Percentiles rank a stretch among this genome's conserved stretches.
Conservation (phyloP, 345 rosid genomes). For the Syzygium oleosum region DNA sequence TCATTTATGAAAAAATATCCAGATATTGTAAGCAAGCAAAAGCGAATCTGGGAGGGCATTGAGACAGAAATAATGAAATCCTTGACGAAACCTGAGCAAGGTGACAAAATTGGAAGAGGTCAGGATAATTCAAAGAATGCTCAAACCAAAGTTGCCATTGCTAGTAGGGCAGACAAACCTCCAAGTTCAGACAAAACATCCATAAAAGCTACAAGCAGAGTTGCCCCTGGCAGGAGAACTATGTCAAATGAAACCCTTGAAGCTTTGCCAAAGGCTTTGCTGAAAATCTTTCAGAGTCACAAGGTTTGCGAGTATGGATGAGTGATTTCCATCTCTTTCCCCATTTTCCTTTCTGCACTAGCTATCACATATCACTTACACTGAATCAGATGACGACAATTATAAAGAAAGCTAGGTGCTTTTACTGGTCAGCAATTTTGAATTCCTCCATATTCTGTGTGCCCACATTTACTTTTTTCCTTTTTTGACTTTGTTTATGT, state of each 20-base stretch:
- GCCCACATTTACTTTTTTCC: not conserved
- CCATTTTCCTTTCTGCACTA: not conserved
- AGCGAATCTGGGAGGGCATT: conserved; percentile 13
- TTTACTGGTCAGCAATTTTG: not conserved
- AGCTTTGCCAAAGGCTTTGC: conserved; percentile 62
- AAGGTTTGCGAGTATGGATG: conserved; percentile 79
- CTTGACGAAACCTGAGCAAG: not conserved
- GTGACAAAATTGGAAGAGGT: conserved; percentile 14
- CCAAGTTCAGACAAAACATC: conserved; percentile 28
- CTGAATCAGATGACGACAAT: not conserved
- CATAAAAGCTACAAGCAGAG: conserved; percentile 16
- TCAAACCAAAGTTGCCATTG: conserved; percentile 12
- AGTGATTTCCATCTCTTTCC: not conserved
- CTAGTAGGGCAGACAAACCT: conserved; percentile 22
- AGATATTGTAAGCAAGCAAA: conserved; percentile 35
- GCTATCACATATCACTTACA: not conserved
- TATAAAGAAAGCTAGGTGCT: not conserved
- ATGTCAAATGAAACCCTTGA: conserved; percentile 57
- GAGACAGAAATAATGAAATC: conserved; percentile 10
- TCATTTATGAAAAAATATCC: conserved; percentile 36
- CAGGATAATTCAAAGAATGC: conserved; percentile 21
- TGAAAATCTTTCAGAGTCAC: conserved; percentile 57
- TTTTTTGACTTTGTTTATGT: not conserved
- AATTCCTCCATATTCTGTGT: not conserved
- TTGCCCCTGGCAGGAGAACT: conserved; percentile 16